Base-by-base conservation (phyloP, 208 protist genomes). In the Wallacemonas collosoma region DNA sequence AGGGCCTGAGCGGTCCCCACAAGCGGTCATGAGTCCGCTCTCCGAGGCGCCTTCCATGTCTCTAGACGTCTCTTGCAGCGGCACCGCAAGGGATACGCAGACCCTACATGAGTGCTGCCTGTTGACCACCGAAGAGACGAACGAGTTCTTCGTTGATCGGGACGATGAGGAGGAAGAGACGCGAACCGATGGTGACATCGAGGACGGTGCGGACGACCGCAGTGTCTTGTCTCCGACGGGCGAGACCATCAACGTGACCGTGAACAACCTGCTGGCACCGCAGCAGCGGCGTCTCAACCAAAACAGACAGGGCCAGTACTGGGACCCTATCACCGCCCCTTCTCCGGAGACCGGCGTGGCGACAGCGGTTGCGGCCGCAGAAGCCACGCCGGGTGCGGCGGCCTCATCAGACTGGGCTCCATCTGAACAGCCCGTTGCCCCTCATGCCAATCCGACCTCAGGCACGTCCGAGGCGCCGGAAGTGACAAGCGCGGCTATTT, bases 231-330 rank as follows among this genome's bases (percentile, higher is more conserved):
- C 26, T 26, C 26, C 26, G 26, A 26, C 26, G 26, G 26, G 26
- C 0, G 26, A 26, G 26, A 26, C 57, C 9, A 63, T 6, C 36
- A 63, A 63, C 38, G 7, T 63, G 57, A 44, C 26, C 26, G 26
- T 26, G 45, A 50, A 12, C 45, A 50, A 50, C 45, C 45, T 50
- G 0, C 8, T 50, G 45, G 45, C 12, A 50, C 26, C 38, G 8
- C 60, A 8, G 38, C 41, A 65, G 60, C 60, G 60, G n/a, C 50
- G 17, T 4, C 15, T 65, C 43, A 65, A 65, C 43, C 11, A 65
- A 3, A 41, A 36, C 12, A 3, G 12, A 17, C 60, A 17, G 6
- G 41, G 7, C 26, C 60, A n/a, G 4, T 12, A n/a, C 4, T 65
- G 60, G 60, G 60, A 65, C 43, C 60, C 9, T 8, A 57, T 57